These are phyloP conservation scores for Thinopyrum elongatum DNA, from an alignment of 176 grass and related monocot species.

Conservation along the genomic window DNA sequence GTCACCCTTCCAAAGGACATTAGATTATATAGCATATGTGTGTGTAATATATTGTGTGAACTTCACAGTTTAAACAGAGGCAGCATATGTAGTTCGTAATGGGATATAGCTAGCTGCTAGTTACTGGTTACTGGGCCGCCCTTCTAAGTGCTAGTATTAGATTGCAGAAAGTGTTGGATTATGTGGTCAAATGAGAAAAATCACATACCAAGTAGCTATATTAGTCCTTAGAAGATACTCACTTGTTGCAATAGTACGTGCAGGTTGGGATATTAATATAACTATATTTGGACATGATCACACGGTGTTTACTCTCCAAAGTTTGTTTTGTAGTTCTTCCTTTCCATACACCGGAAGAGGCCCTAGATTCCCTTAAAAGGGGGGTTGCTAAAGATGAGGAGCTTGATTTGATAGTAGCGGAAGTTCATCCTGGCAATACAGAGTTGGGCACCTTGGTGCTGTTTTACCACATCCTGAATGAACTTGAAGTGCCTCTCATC, in stretches of 20 bases:
- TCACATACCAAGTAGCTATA: background rate
- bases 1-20: background rate
- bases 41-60: background rate
- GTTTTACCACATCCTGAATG: conserved; percentile 15
- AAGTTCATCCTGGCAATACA: conserved; percentile 20
- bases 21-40: background rate
- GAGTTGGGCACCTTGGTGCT: conserved; percentile 5
- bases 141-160: background rate
- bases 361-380: conserved; percentile 30
- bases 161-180: background rate
- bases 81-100: background rate
- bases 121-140: background rate
- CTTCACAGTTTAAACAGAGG: background rate
- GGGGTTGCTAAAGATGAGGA: conserved; percentile 7
- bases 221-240: background rate
- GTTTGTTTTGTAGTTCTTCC: conserved; percentile 18
- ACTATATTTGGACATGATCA: background rate
- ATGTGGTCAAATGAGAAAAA: conserved; percentile 11
- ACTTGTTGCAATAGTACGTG: background rate
- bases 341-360: conserved; percentile 1
- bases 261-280: background rate
- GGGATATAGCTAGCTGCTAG: background rate
- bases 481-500: conserved; percentile 23
- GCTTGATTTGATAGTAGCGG: conserved; percentile 39
- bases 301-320: background rate